Percentiles rank a stretch among this genome's conserved stretches.
These are phyloP conservation scores for Dicorynia guianensis DNA, from an alignment of 306 rosid genomes.

Conservation along the genomic window DNA sequence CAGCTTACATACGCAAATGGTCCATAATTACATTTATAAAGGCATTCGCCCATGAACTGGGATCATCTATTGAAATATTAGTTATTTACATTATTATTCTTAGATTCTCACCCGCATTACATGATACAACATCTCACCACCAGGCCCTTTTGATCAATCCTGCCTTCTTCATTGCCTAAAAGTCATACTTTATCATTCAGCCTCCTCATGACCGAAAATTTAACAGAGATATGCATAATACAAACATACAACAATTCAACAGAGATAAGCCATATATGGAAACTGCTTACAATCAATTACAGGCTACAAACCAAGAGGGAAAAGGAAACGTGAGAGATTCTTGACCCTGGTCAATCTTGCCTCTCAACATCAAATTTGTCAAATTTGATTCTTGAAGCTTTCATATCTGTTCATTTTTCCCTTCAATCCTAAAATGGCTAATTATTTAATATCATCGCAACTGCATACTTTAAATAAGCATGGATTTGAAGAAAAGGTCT, in stretches of 20 bases:
- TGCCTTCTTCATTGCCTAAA: slow-evolving; percentile 89
- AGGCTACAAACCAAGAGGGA: neutral
- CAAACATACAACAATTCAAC: slow-evolving; percentile 17
- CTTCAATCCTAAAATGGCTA: neutral
- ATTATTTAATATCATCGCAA: no score
- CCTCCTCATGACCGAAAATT: slow-evolving; percentile 29
- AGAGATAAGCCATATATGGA: slow-evolving; percentile 1
- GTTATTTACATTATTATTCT: slow-evolving; percentile 58
- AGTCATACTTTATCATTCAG: slow-evolving; percentile 32
- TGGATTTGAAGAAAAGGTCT: no score
- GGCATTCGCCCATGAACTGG: slow-evolving; percentile 52
- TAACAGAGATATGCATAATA: neutral
- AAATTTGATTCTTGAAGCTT: neutral
- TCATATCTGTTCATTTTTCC: no score
- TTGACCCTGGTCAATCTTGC: neutral
- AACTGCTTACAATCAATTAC: neutral
- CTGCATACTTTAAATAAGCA: no score
- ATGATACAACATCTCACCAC: slow-evolving; percentile 85
- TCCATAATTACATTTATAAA: slow-evolving; percentile 54
- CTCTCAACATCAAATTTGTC: neutral
- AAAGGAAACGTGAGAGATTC: no score
- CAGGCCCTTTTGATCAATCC: slow-evolving; percentile 86
- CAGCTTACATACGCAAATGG: slow-evolving; percentile 45
- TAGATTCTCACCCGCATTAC: slow-evolving; percentile 58
- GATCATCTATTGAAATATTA: slow-evolving; percentile 47